Evolutionary conservation across 2,329 filamentous ascomycete genomes (phyloP).

Genomic region (Colletotrichum spinosum): DNA sequence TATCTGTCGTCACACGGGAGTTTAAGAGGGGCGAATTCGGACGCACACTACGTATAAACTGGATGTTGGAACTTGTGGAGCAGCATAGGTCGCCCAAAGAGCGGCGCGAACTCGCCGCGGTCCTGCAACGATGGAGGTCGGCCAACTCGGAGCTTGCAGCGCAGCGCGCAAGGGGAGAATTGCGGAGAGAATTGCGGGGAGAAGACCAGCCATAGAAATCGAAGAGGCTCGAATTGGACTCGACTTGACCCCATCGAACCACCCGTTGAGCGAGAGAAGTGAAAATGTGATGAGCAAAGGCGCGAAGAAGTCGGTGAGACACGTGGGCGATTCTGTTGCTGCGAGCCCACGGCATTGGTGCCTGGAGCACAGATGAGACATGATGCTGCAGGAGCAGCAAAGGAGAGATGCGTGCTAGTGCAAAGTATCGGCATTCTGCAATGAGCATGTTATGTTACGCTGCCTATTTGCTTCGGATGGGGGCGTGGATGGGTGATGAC

Average conservation of each 20-base stretch:
- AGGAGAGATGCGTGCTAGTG: constrained; percentile 7
- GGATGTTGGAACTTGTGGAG: constrained; percentile 45
- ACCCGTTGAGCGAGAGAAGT: constrained; percentile 9
- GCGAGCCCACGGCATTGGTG: constrained; percentile 11
- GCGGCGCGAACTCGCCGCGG: constrained; percentile 25
- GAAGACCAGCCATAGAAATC: not conserved
- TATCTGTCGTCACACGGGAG: constrained; percentile 46
- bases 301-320: constrained; percentile 12
- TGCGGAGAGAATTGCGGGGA: not conserved
- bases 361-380: constrained; percentile 19
- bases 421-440: constrained; percentile 25
- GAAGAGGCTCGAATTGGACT: constrained; percentile 16
- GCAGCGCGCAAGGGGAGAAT: not conserved
- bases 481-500: not conserved
- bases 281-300: constrained; percentile 10
- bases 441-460: constrained; percentile 19
- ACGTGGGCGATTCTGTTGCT: constrained; percentile 5
- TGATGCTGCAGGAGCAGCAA: constrained; percentile 11
- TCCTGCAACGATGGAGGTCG: constrained; percentile 41
- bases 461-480: no score
- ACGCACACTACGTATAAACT: constrained; percentile 45
- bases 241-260: constrained; percentile 14
- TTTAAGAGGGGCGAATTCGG: constrained; percentile 48
- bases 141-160: constrained; percentile 4
- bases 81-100: constrained; percentile 37